A percentile compares a stretch with the other conserved stretches of the same genome.
These are phyloP conservation scores for Crithidia sp. DNA, from an alignment of 208 protist genomes.

Conservation along the genomic window DNA sequence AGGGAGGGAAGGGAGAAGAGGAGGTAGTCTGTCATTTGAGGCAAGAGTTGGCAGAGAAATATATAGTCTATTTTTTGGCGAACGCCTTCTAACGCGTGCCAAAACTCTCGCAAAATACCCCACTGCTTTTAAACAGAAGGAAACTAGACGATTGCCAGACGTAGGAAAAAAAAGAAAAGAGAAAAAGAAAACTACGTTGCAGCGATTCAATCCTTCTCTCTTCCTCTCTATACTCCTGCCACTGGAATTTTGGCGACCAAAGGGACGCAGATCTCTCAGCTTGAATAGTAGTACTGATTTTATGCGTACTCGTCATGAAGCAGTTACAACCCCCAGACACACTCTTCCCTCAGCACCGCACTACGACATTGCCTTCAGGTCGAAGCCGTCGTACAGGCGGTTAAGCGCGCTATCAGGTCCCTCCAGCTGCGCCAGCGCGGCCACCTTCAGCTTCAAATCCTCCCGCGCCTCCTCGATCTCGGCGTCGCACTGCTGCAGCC, in stretches of 20 bases:
- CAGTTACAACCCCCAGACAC: background rate
- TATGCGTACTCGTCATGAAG: too few species aligned
- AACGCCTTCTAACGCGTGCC: too few species aligned
- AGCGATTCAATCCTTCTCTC: too few species aligned
- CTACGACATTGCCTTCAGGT: slow-evolving; percentile 48
- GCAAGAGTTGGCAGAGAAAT: too few species aligned
- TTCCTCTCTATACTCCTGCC: too few species aligned
- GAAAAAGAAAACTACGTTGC: background rate
- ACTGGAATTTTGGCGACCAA: too few species aligned
- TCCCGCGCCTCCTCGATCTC: slow-evolving; percentile 70
- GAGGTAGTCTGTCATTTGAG: background rate
- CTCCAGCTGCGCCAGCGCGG: slow-evolving; percentile 75
- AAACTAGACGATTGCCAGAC: too few species aligned
- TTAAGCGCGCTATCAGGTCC: slow-evolving; percentile 76
- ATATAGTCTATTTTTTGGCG: too few species aligned
- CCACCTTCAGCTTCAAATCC: slow-evolving; percentile 79
- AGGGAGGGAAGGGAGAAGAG: background rate
- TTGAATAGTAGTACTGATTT: too few species aligned
- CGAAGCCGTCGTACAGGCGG: slow-evolving; percentile 75
- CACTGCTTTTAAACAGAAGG: too few species aligned
- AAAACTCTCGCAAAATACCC: too few species aligned
- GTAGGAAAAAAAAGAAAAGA: background rate
- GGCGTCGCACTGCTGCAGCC: slow-evolving; percentile 53
- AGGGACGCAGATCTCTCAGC: too few species aligned
- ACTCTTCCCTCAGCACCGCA: background rate